These are phyloP conservation scores for Fennellomyces sp. DNA, from an alignment of 371 early-diverging fungal genomes.

Conservation along the genomic window DNA sequence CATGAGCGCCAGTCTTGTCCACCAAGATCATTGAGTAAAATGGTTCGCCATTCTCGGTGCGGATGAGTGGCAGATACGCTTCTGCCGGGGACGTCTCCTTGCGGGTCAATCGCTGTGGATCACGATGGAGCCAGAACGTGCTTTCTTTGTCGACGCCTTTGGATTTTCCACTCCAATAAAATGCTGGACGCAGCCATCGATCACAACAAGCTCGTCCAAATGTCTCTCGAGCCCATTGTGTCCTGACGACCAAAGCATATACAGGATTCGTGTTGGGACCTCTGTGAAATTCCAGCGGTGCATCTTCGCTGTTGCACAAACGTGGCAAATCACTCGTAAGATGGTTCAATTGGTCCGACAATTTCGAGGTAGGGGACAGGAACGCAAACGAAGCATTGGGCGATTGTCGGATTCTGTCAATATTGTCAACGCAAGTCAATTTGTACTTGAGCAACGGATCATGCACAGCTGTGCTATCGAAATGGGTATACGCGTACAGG, in stretches of 20 bases:
- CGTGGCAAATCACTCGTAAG: conserved; percentile 49
- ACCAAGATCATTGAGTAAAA: conserved; percentile 58
- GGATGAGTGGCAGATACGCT: conserved; percentile 51
- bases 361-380: conserved; percentile 49
- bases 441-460: conserved; percentile 18
- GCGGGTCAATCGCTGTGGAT: conserved; percentile 54
- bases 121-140: conserved; percentile 58
- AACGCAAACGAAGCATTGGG: conserved; percentile 52
- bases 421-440: conserved; percentile 14
- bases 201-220: conserved; percentile 48
- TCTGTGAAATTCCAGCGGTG: conserved; percentile 64
- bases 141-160: conserved; percentile 48
- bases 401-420: conserved; percentile 10
- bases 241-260: conserved; percentile 66
- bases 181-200: conserved; percentile 59
- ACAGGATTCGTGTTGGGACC: conserved; percentile 73
- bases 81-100: conserved; percentile 69
- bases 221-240: conserved; percentile 50
- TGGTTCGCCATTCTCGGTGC: conserved; percentile 10
- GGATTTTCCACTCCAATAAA: conserved; percentile 73
- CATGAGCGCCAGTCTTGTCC: conserved; percentile 56
- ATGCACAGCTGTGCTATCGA: too few relatives aligned
- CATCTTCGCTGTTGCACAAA: conserved; percentile 42
- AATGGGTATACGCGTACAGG: conserved; percentile 22
- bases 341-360: conserved; percentile 37